A percentile compares a stretch with the other conserved stretches of the same genome.
These are phyloP conservation scores for Agapanthus africanus DNA, from an alignment of 106 monocot species.

Conservation along the genomic window DNA sequence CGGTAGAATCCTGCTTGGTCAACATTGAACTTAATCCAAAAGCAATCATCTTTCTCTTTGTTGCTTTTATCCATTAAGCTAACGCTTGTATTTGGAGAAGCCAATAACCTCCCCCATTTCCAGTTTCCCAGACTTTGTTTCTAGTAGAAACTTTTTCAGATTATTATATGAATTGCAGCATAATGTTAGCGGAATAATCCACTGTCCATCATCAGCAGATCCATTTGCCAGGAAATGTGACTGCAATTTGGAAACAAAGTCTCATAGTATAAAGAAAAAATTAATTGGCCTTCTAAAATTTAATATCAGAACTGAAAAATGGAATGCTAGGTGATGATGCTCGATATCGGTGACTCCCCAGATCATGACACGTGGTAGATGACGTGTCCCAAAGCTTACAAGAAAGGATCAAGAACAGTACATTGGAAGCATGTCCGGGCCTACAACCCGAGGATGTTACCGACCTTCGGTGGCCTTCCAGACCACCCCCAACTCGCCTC, in stretches of 20 bases:
- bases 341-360: too few species aligned
- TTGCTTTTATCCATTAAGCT: slow-evolving; percentile 9
- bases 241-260: slow-evolving; percentile 36
- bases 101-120: slow-evolving; percentile 33
- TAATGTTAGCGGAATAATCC: slow-evolving; percentile 87
- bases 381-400: too few species aligned
- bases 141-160: slow-evolving; percentile 52
- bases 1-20: slow-evolving; percentile 91
- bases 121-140: slow-evolving; percentile 48
- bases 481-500: too few species aligned
- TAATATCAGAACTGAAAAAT: not conserved
- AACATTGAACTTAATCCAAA: slow-evolving; percentile 88
- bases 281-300: too few species aligned
- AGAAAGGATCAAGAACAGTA: too few species aligned
- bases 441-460: too few species aligned
- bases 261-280: not conserved
- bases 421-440: too few species aligned
- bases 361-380: too few species aligned
- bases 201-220: slow-evolving; percentile 56
- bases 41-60: not conserved
- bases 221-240: slow-evolving; percentile 81
- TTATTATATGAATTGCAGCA: slow-evolving; percentile 53
- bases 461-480: too few species aligned
- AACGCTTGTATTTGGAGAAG: slow-evolving; percentile 8
- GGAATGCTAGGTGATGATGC: too few species aligned